phyloP scores from a whole-genome alignment of 1,139 yeast genomes.

The Saccharomyces hybrid region DNA sequence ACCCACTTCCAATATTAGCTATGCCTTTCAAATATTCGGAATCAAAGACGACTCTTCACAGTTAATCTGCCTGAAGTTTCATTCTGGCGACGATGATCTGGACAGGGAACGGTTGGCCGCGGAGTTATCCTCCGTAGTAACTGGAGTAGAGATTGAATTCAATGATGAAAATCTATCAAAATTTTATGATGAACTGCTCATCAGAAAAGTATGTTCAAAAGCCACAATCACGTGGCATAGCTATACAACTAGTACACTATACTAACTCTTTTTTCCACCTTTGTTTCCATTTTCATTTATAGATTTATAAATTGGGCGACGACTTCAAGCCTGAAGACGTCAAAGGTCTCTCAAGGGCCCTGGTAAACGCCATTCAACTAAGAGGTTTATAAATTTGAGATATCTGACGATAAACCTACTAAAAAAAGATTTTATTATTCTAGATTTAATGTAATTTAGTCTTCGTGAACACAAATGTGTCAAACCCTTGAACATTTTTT shows the following conservation, averaged over 20 bases:
- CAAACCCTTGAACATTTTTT: neutral
- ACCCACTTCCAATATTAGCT: constrained; percentile 43
- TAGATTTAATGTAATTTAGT: neutral
- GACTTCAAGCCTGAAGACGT: constrained; percentile 14
- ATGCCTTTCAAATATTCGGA: constrained; percentile 42
- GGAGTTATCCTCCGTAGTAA: constrained; percentile 14
- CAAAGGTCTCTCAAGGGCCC: constrained; percentile 27
- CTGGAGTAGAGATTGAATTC: constrained; percentile 33
- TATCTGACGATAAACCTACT: neutral
- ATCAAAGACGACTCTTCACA: constrained; percentile 34
- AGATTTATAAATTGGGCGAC: constrained; percentile 25
- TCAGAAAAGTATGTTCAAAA: constrained; percentile 32
- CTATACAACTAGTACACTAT: neutral
- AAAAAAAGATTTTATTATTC: neutral
- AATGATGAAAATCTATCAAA: constrained; percentile 31
- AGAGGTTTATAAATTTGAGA: constrained; percentile 24
- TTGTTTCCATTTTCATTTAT: constrained; percentile 3
- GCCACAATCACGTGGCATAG: neutral
- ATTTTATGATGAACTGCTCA: constrained; percentile 30
- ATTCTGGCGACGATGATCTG: constrained; percentile 12
- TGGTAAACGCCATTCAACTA: constrained; percentile 33
- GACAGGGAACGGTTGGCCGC: constrained; percentile 12
- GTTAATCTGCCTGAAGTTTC: constrained; percentile 36
- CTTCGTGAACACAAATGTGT: neutral
- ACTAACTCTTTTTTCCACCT: constrained; percentile 3